Conservation (phyloP, 305 asterid genomes). For the Fraxinus angustifolia region DNA sequence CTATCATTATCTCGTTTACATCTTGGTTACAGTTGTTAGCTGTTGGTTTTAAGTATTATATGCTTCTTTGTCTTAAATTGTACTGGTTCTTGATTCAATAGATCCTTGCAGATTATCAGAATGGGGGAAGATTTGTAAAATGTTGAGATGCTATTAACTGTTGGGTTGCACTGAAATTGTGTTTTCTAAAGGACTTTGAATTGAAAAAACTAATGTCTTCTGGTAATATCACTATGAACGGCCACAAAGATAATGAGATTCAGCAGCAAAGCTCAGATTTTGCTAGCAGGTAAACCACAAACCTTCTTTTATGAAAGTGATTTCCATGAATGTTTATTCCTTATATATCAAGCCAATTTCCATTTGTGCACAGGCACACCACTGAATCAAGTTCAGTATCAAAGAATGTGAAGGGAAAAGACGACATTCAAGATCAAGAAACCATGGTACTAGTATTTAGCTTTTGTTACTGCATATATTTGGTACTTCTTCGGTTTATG, state of each 20-base stretch:
- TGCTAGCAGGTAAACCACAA: slow-evolving; percentile 45
- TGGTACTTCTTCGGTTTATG: slow-evolving; percentile 26
- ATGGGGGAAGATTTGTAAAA: slow-evolving; percentile 11
- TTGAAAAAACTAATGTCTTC: slow-evolving; percentile 42
- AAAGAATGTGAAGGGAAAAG: slow-evolving; percentile 53
- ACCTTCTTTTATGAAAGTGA: slow-evolving; percentile 22
- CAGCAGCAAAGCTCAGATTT: slow-evolving; percentile 40
- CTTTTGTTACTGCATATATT: slow-evolving; percentile 17
- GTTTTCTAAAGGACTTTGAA: slow-evolving; percentile 18
- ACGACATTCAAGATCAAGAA: slow-evolving; percentile 61
- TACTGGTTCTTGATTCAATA: slow-evolving; percentile 4
- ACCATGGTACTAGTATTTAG: slow-evolving; percentile 48
- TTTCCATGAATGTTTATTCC: slow-evolving; percentile 6
- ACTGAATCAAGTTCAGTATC: slow-evolving; percentile 47
- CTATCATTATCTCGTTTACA: neutral
- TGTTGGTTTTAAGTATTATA: neutral
- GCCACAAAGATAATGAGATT: slow-evolving; percentile 36
- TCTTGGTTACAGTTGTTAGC: neutral
- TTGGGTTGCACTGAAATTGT: slow-evolving; percentile 24
- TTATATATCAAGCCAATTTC: slow-evolving; percentile 19
- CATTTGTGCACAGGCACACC: slow-evolving; percentile 43
- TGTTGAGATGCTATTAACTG: slow-evolving; percentile 17
- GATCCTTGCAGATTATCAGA: slow-evolving; percentile 6
- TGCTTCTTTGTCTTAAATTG: slow-evolving; percentile 8
- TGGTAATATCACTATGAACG: slow-evolving; percentile 44